A percentile compares a stretch with the other conserved stretches of the same genome.
phyloP scores from a whole-genome alignment of 169 alveolate species.

The Plasmodium vinckei region DNA sequence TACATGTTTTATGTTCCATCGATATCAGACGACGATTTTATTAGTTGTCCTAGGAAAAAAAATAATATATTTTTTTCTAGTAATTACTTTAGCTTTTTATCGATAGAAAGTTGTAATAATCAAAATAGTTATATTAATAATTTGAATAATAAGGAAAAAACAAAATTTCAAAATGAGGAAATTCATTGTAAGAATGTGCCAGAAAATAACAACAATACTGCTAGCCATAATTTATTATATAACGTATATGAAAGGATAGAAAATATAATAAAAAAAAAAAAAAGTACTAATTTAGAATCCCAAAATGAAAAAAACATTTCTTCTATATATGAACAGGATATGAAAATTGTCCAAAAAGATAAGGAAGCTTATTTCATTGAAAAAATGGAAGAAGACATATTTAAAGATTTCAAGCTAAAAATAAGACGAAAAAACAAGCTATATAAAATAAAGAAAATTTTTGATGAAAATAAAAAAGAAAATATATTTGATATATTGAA shows the following conservation, averaged over 20 bases:
- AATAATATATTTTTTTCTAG: not conserved
- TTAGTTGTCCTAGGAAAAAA: not conserved
- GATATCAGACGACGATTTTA: not conserved
- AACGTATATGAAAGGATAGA: conserved; percentile 21
- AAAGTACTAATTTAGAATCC: not conserved
- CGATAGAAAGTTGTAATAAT: not conserved
- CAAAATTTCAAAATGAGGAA: not conserved
- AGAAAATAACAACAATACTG: not conserved
- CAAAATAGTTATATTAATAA: not conserved
- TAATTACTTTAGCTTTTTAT: conserved; percentile 20
- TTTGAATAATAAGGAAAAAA: not conserved
- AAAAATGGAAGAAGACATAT: conserved; percentile 22
- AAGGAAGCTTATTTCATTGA: conserved; percentile 7
- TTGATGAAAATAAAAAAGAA: conserved; percentile 32
- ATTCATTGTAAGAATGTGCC: not conserved
- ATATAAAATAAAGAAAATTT: conserved; percentile 34
- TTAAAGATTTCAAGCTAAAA: conserved; percentile 32
- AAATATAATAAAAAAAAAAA: conserved; percentile 1
- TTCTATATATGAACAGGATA: not conserved
- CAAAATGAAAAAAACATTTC: not conserved
- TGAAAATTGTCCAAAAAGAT: not conserved
- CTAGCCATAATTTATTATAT: conserved; percentile 1
- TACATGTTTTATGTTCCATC: conserved; percentile 29
- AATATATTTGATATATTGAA: conserved; percentile 38
- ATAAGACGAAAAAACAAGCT: conserved; percentile 23